Evolutionary conservation across 192 early-diverging fungal genomes (phyloP).

Genomic region (Podila epicladia): DNA sequence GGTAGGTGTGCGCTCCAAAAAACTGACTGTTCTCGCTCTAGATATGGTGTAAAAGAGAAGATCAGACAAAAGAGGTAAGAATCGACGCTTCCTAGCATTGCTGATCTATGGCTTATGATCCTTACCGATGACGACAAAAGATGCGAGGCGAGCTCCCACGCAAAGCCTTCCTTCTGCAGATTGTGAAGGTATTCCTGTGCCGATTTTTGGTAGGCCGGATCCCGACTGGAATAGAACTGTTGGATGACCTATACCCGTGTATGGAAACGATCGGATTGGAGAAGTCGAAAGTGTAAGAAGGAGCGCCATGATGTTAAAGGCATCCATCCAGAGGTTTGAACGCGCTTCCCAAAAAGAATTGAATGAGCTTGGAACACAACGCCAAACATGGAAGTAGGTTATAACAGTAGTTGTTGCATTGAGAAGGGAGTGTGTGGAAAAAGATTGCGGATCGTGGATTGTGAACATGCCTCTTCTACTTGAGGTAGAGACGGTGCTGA

Average conservation of each 20-base stretch:
- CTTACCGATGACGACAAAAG: conserved; percentile 57
- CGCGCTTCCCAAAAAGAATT: background rate
- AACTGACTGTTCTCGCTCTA: conserved; percentile 60
- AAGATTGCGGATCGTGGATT: background rate
- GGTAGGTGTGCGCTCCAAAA: conserved; percentile 68
- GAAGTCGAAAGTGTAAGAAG: background rate
- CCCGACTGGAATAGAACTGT: conserved; percentile 56
- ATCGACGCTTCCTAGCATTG: background rate
- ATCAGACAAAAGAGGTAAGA: background rate
- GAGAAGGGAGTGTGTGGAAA: background rate
- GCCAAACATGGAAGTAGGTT: background rate
- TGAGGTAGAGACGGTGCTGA: conserved; percentile 37
- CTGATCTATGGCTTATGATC: conserved; percentile 11
- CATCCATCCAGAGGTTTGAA: background rate
- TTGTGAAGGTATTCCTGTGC: conserved; percentile 64
- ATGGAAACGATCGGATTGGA: background rate
- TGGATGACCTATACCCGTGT: conserved; percentile 51
- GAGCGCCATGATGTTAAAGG: background rate
- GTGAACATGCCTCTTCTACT: conserved; percentile 43
- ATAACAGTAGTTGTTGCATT: background rate
- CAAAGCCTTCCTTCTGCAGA: conserved; percentile 59
- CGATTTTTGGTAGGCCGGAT: conserved; percentile 48
- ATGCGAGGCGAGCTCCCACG: conserved; percentile 67
- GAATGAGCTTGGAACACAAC: background rate
- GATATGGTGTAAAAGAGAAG: background rate